A percentile compares a stretch with the other conserved stretches of the same genome.
Evolutionary conservation across 441 rosid genomes (phyloP).

Genomic region (Syzygium malaccense): DNA sequence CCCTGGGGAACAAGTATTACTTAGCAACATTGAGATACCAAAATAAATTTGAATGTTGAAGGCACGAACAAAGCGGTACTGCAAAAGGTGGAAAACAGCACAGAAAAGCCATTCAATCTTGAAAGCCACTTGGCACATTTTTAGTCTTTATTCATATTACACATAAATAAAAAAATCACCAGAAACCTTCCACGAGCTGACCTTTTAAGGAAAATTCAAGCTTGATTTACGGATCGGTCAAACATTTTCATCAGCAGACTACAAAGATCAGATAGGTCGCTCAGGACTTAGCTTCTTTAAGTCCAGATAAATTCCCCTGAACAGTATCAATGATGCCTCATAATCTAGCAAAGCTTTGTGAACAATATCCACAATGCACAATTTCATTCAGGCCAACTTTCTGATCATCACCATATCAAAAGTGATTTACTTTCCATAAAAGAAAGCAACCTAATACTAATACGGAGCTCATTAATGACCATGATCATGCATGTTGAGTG

Average conservation of each 20-base stretch:
- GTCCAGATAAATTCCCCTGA: background rate
- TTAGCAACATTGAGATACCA: constrained; percentile 1
- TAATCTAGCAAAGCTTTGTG: background rate
- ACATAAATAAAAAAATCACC: background rate
- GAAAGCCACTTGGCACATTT: background rate
- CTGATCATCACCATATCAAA: background rate
- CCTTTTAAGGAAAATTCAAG: background rate
- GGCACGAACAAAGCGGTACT: background rate
- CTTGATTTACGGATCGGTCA: background rate
- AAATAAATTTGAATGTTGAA: background rate
- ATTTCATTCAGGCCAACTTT: background rate
- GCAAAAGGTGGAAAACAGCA: background rate
- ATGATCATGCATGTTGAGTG: background rate
- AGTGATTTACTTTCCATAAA: background rate
- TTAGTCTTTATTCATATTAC: background rate
- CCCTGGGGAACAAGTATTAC: constrained; percentile 39
- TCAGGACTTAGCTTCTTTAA: background rate
- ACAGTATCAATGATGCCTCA: background rate
- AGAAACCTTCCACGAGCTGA: background rate
- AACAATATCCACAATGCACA: background rate
- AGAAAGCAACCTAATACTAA: background rate
- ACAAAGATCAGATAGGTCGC: background rate
- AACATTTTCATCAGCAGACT: background rate
- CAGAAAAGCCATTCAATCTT: background rate
- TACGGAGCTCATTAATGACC: background rate